phyloP scores from a whole-genome alignment of 2,329 filamentous ascomycete genomes.

The Neocucurbitaria cava region DNA sequence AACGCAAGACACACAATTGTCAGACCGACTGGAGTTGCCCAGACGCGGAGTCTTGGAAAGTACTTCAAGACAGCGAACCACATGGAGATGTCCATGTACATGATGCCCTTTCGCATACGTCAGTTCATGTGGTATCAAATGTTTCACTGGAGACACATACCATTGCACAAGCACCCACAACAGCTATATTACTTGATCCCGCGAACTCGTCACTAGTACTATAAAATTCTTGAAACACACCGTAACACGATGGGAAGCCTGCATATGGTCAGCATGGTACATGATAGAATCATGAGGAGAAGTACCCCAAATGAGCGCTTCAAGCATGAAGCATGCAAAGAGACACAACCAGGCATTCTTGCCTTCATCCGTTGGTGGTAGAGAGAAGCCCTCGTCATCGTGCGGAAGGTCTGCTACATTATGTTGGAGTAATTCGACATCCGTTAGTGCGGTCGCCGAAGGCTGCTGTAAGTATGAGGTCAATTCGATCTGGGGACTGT shows the following conservation, averaged over 20 bases:
- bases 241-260: slow-evolving; percentile 41
- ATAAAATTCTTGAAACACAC: slow-evolving; percentile 46
- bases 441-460: slow-evolving; percentile 12
- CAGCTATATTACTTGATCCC: slow-evolving; percentile 40
- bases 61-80: slow-evolving; percentile 49
- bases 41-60: slow-evolving; percentile 46
- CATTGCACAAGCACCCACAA: slow-evolving; percentile 45
- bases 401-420: slow-evolving; percentile 6
- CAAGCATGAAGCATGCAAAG: slow-evolving; percentile 57
- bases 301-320: slow-evolving; percentile 56
- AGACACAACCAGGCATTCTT: slow-evolving; percentile 42
- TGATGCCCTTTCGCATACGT: slow-evolving; percentile 48
- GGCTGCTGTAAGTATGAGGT: slow-evolving; percentile 15
- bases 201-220: slow-evolving; percentile 36
- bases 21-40: slow-evolving; percentile 47
- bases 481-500: slow-evolving; percentile 20
- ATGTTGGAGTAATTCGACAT: slow-evolving; percentile 23
- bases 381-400: slow-evolving; percentile 32
- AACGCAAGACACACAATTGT: slow-evolving; percentile 43
- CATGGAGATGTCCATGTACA: slow-evolving; percentile 56
- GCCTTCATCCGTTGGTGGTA: slow-evolving; percentile 39
- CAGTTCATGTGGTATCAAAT: not conserved
- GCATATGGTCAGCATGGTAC: not conserved
- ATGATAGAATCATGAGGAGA: not conserved
- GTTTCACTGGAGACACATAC: slow-evolving; percentile 9